A percentile compares a stretch with the other conserved stretches of the same genome.
Conservation (phyloP, 2,329 filamentous ascomycete genomes). For the Trichophyton equinum region DNA sequence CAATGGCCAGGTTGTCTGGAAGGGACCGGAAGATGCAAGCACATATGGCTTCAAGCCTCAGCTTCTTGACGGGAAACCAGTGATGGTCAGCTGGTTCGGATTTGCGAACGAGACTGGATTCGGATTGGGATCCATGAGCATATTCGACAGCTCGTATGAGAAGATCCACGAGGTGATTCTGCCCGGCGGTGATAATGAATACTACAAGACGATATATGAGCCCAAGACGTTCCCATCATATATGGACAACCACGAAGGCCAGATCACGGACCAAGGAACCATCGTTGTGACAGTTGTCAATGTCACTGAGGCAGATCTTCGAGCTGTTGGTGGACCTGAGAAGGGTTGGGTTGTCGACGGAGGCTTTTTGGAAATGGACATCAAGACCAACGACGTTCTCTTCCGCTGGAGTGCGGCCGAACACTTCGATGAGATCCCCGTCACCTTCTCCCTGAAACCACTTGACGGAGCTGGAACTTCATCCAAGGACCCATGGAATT, state of each 20-base stretch:
- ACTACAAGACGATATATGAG: constrained; percentile 9
- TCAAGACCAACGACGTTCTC: constrained; percentile 32
- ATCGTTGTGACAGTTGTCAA: constrained; percentile 34
- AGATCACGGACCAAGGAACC: constrained; percentile 32
- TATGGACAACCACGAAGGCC: constrained; percentile 36
- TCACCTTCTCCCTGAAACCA: constrained; percentile 1
- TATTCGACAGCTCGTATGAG: constrained; percentile 14
- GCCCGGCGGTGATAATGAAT: constrained; percentile 1
- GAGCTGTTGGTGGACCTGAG: constrained; percentile 23
- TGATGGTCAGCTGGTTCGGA: constrained; percentile 29
- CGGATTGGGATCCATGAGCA: constrained; percentile 13
- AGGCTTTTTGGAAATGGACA: constrained; percentile 36
- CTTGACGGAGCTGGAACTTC: constrained; percentile 3
- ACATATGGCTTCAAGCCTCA: constrained; percentile 24
- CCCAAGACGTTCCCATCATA: constrained; percentile 14
- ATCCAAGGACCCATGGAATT: constrained; percentile 8
- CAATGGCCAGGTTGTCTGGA: constrained; percentile 25
- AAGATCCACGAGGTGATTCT: constrained; percentile 11
- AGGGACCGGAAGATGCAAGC: constrained; percentile 22
- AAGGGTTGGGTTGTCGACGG: constrained; percentile 32
- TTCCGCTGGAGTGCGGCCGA: constrained; percentile 39
- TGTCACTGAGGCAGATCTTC: constrained; percentile 28
- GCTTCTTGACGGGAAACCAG: constrained; percentile 22
- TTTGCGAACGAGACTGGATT: constrained; percentile 18
- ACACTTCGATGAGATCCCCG: constrained; percentile 23